Evolutionary conservation across 768 basidiomycete species (phyloP).

Genomic region (Termitomyces sp.): DNA sequence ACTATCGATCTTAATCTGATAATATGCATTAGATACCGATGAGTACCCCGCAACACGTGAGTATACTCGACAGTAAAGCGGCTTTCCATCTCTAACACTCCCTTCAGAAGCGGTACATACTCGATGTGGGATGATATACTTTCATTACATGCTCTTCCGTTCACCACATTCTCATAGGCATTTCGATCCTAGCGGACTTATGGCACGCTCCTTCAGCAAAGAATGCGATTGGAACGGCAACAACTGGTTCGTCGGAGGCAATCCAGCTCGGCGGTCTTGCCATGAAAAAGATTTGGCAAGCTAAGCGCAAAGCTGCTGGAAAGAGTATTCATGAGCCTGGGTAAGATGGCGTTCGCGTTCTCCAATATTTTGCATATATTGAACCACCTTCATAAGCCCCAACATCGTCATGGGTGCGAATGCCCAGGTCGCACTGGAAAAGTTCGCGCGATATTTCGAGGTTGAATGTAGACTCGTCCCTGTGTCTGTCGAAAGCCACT

Average conservation of each 20-base stretch:
- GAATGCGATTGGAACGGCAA: conserved; percentile 65
- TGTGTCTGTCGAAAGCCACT: conserved; percentile 43
- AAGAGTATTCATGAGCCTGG: conserved; percentile 76
- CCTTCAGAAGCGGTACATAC: conserved; percentile 43
- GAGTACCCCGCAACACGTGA: conserved; percentile 61
- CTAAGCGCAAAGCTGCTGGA: conserved; percentile 55
- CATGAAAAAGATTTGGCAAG: conserved; percentile 71
- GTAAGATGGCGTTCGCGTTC: conserved; percentile 23
- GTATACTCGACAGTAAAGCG: conserved; percentile 4
- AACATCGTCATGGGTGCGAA: conserved; percentile 68
- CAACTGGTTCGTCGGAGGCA: conserved; percentile 68
- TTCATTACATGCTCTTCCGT: not conserved
- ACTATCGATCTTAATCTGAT: not conserved
- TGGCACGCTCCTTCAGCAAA: conserved; percentile 65
- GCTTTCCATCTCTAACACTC: not conserved
- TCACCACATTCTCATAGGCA: conserved; percentile 18
- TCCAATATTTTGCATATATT: not conserved
- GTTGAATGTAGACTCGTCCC: conserved; percentile 57
- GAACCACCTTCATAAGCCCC: conserved; percentile 30
- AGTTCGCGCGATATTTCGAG: conserved; percentile 68
- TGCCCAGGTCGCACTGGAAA: conserved; percentile 68
- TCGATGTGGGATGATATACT: conserved; percentile 27
- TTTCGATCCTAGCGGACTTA: conserved; percentile 51
- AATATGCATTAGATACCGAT: conserved; percentile 31
- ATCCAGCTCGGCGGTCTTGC: conserved; percentile 72